Conservation (phyloP, 176 grass and related monocot species). For the Pontederia paniculata region DNA sequence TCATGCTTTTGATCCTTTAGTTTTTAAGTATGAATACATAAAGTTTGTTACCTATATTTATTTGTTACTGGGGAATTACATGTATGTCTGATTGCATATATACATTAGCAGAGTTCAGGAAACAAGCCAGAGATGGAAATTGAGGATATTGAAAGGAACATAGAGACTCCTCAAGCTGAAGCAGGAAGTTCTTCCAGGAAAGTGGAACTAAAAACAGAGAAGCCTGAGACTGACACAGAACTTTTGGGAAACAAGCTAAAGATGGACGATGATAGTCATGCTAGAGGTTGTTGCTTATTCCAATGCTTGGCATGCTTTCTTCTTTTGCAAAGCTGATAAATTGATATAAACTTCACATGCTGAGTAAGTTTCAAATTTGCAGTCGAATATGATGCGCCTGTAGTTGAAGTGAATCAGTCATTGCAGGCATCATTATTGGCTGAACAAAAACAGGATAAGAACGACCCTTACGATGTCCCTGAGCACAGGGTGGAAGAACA, state of each 20-base stretch:
- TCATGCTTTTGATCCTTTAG: too few relatives aligned
- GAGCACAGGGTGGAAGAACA: conserved; percentile 25
- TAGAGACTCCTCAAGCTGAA: conserved; percentile 28
- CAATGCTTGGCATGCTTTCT: too few relatives aligned
- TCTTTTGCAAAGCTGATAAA: too few relatives aligned
- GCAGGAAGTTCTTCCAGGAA: conserved; percentile 37
- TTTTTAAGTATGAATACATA: too few relatives aligned
- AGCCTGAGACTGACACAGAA: conserved; percentile 20
- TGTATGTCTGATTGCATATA: neutral
- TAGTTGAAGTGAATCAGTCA: conserved; percentile 16
- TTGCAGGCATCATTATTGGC: conserved; percentile 1
- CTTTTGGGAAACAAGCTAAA: conserved; percentile 24
- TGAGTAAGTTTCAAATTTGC: conserved; percentile 20
- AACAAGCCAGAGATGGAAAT: conserved; percentile 62
- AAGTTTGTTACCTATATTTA: too few relatives aligned
- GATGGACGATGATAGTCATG: conserved; percentile 21
- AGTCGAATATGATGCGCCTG: conserved; percentile 35
- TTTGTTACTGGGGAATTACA: too few relatives aligned
- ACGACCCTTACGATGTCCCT: conserved; percentile 27
- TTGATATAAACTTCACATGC: conserved; percentile 3
- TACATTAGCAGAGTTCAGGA: conserved; percentile 48
- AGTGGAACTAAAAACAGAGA: conserved; percentile 26
- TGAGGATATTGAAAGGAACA: conserved; percentile 47
- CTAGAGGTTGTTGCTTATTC: conserved; percentile 7
- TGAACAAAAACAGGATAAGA: conserved; percentile 24